Evolutionary conservation across 495 filamentous ascomycete species (phyloP).

Genomic region (Rhypophila decipiens): DNA sequence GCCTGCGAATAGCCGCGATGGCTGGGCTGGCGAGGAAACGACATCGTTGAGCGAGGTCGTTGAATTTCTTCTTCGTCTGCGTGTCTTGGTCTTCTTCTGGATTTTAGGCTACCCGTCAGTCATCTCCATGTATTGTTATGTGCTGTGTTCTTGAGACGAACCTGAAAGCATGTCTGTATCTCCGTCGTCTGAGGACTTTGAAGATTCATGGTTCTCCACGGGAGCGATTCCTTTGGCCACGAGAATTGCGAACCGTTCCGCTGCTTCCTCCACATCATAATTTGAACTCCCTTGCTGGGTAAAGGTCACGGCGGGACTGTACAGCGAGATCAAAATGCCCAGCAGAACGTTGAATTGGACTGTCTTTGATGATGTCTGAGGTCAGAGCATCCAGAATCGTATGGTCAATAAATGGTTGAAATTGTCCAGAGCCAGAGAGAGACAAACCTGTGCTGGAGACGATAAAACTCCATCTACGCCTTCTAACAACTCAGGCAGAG

Average conservation of each 20-base stretch:
- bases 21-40: background rate
- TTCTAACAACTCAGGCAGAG: background rate
- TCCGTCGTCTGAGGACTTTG: background rate
- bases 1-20: background rate
- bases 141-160: too few relatives aligned
- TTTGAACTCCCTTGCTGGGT: too few relatives aligned
- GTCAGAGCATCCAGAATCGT: background rate
- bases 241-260: conserved; percentile 1
- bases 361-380: background rate
- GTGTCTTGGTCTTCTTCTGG: background rate
- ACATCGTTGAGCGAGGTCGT: background rate
- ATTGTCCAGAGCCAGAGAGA: background rate
- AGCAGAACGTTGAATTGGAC: background rate
- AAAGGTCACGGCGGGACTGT: background rate
- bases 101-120: too few relatives aligned
- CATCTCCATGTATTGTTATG: too few relatives aligned
- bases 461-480: background rate
- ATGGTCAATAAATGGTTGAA: background rate
- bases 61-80: background rate
- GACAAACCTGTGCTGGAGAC: background rate
- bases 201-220: background rate
- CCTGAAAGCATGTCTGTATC: too few relatives aligned
- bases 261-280: too few relatives aligned
- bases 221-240: conserved; percentile 11
- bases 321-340: background rate